Evolutionary conservation across 2,329 filamentous ascomycete species (phyloP).

Genomic region (Tolypocladium pustulatum): DNA sequence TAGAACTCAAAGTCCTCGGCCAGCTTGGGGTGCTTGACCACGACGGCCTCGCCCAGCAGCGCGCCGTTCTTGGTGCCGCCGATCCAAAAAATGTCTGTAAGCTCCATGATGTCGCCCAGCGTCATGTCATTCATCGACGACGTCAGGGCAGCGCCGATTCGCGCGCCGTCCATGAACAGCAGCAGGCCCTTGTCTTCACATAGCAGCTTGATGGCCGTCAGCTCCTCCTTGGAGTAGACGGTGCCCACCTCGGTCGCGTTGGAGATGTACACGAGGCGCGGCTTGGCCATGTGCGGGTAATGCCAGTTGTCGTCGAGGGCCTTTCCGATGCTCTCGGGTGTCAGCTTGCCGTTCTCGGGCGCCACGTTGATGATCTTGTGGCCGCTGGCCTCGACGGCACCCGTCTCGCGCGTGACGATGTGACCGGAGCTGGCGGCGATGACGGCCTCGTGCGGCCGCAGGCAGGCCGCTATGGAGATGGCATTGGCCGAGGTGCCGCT

Average conservation of each 20-base stretch:
- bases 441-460: slow-evolving; percentile 39
- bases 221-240: slow-evolving; percentile 31
- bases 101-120: slow-evolving; percentile 30
- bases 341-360: slow-evolving; percentile 35
- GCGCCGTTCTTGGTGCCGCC: slow-evolving; percentile 42
- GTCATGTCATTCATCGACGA: slow-evolving; percentile 31
- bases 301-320: slow-evolving; percentile 37
- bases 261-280: slow-evolving; percentile 39
- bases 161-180: slow-evolving; percentile 36
- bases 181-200: slow-evolving; percentile 31
- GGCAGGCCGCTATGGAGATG: slow-evolving; percentile 39
- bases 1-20: slow-evolving; percentile 38
- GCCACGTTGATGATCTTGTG: slow-evolving; percentile 41
- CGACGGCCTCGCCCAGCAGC: slow-evolving; percentile 37
- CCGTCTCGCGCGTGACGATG: slow-evolving; percentile 37
- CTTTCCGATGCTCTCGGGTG: slow-evolving; percentile 26
- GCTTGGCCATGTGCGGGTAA: slow-evolving; percentile 40
- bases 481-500: slow-evolving; percentile 41
- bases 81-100: slow-evolving; percentile 44
- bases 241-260: slow-evolving; percentile 41
- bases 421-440: slow-evolving; percentile 38
- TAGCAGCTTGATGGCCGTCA: slow-evolving; percentile 27
- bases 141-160: slow-evolving; percentile 31
- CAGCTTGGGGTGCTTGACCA: slow-evolving; percentile 30
- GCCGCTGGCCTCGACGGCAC: slow-evolving; percentile 38